Evolutionary conservation across 768 basidiomycete genomes (phyloP).

Genomic region (Naganishia antarctica): DNA sequence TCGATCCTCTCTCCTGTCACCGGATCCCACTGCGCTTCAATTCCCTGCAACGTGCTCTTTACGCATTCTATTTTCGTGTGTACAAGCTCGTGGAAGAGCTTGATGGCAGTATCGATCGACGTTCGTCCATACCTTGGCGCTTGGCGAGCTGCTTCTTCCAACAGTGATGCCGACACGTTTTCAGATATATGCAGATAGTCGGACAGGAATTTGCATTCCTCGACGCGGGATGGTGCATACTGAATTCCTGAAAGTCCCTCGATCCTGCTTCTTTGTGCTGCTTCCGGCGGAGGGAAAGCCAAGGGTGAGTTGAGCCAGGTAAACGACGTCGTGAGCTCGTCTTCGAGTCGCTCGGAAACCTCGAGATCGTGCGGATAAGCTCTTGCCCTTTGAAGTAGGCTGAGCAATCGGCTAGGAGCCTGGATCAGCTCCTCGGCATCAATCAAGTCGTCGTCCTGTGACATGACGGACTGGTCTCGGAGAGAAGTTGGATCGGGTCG

Average conservation of each 20-base stretch:
- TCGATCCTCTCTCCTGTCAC: not conserved
- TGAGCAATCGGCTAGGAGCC: not conserved
- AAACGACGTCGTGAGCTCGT: conserved; percentile 10
- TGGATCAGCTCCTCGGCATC: conserved; percentile 12
- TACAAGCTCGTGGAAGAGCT: conserved; percentile 24
- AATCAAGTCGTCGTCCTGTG: conserved; percentile 1
- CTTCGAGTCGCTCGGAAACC: conserved; percentile 15
- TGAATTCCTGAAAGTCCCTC: conserved; percentile 1
- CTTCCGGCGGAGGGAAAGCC: conserved; percentile 8
- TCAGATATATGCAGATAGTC: conserved; percentile 28
- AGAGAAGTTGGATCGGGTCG: not conserved
- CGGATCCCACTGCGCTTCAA: not conserved
- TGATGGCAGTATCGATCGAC: conserved; percentile 22
- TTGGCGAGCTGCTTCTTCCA: conserved; percentile 1
- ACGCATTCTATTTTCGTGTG: conserved; percentile 16
- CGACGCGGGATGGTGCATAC: conserved; percentile 9
- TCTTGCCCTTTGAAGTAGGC: conserved; percentile 3
- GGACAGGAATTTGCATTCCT: conserved; percentile 16
- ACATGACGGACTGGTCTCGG: conserved; percentile 1
- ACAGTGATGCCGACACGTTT: conserved; percentile 8
- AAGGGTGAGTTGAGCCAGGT: conserved; percentile 18
- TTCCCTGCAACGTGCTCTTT: conserved; percentile 8
- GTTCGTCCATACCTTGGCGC: conserved; percentile 8
- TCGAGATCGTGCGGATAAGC: conserved; percentile 10
- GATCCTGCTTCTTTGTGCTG: conserved; percentile 16